A percentile compares a stretch with the other conserved stretches of the same genome.
Evolutionary conservation across 768 basidiomycete genomes (phyloP).

Genomic region (Suillus variegatus): DNA sequence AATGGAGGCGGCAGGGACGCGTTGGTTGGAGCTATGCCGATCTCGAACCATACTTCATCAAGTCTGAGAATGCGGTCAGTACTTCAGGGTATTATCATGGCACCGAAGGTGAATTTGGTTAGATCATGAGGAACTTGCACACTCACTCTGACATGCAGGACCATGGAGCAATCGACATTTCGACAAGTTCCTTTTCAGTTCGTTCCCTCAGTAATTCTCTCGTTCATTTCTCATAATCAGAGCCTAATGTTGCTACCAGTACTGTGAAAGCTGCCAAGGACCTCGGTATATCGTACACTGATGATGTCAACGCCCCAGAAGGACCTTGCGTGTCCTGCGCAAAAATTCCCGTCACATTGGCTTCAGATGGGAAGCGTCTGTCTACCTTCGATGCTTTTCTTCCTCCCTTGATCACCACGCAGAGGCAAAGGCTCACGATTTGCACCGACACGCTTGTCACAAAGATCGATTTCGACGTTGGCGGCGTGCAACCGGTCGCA

Average conservation of each 20-base stretch:
- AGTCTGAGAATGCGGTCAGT: slow-evolving; percentile 28
- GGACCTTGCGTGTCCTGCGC: slow-evolving; percentile 4
- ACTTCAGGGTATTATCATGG: slow-evolving; percentile 6
- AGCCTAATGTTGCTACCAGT: background rate
- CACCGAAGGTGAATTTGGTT: background rate
- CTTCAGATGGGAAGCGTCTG: slow-evolving; percentile 11
- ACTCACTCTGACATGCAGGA: background rate
- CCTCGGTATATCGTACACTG: slow-evolving; percentile 2
- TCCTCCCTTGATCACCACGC: slow-evolving; percentile 8
- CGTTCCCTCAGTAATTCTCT: slow-evolving; percentile 1
- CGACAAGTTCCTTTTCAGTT: slow-evolving; percentile 6
- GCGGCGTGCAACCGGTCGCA: background rate
- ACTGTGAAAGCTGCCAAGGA: background rate
- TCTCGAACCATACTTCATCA: slow-evolving; percentile 34
- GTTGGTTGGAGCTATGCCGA: slow-evolving; percentile 38
- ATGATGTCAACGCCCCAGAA: slow-evolving; percentile 6
- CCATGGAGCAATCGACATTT: background rate
- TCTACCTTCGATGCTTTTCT: slow-evolving; percentile 19
- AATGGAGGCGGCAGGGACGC: slow-evolving; percentile 29
- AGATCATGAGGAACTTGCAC: background rate
- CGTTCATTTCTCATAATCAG: background rate
- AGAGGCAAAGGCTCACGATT: slow-evolving; percentile 14
- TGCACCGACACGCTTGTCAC: slow-evolving; percentile 15
- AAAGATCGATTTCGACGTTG: background rate
- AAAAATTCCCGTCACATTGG: slow-evolving; percentile 8